Percentiles rank a stretch among this genome's conserved stretches.
phyloP scores from a whole-genome alignment of 805 yeast species.

The Ogataea siamensis region DNA sequence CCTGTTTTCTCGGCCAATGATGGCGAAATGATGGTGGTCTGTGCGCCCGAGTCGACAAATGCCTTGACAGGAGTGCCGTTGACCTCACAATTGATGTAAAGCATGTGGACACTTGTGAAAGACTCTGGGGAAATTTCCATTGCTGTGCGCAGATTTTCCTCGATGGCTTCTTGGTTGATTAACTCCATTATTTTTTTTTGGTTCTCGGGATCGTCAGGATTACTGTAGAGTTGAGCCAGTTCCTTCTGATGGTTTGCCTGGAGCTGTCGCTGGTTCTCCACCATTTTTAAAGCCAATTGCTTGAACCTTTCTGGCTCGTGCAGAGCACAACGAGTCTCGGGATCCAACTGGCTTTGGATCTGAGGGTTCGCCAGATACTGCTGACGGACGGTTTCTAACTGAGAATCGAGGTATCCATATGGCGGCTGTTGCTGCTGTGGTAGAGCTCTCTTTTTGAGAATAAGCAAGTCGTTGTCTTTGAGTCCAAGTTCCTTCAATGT shows the following conservation, averaged over 20 bases:
- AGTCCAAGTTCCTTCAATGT: conserved; percentile 49
- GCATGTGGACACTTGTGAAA: conserved; percentile 80
- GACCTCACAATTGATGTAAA: conserved; percentile 73
- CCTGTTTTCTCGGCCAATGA: conserved; percentile 71
- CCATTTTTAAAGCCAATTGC: conserved; percentile 35
- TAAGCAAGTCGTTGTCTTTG: conserved; percentile 57
- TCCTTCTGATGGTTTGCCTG: conserved; percentile 35
- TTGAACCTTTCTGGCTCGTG: conserved; percentile 28
- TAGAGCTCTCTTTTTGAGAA: conserved; percentile 34
- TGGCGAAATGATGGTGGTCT: conserved; percentile 79
- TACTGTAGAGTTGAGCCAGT: conserved; percentile 49
- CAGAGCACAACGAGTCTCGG: conserved; percentile 21
- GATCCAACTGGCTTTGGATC: conserved; percentile 26
- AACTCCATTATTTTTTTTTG: conserved; percentile 65
- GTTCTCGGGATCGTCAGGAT: conserved; percentile 70
- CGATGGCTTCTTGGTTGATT: conserved; percentile 68
- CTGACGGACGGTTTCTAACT: conserved; percentile 50
- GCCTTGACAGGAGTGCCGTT: conserved; percentile 85
- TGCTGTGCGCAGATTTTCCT: conserved; percentile 77
- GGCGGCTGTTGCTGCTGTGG: conserved; percentile 24
- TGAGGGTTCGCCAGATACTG: conserved; percentile 44
- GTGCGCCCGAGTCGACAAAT: conserved; percentile 97
- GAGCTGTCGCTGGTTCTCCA: conserved; percentile 24
- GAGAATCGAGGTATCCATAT: conserved; percentile 26
- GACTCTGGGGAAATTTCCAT: conserved; percentile 88